Percentiles rank a stretch among this genome's conserved stretches.
Evolutionary conservation across 2,329 filamentous ascomycete genomes (phyloP).

Genomic region (Microdochium nivale): DNA sequence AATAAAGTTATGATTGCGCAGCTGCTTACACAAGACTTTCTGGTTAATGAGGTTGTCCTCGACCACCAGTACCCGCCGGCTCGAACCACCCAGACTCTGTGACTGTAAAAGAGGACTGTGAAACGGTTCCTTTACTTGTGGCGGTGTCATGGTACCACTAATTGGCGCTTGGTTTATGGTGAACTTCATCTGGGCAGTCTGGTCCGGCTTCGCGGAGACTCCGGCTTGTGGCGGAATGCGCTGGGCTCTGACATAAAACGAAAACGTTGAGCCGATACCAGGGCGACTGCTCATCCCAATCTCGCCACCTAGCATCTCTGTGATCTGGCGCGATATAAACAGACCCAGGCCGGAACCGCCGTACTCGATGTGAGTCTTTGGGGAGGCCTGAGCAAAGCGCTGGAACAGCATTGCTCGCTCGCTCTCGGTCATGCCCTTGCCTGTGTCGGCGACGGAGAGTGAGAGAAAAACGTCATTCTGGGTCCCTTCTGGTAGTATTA

Average conservation of each 20-base stretch:
- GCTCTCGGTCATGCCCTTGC: constrained; percentile 60
- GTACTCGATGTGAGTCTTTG: constrained; percentile 69
- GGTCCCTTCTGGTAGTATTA: constrained; percentile 1
- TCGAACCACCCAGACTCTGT: not conserved
- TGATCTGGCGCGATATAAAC: constrained; percentile 72
- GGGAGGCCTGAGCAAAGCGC: constrained; percentile 70
- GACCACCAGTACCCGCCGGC: constrained; percentile 36
- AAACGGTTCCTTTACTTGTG: constrained; percentile 11
- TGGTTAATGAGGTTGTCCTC: constrained; percentile 56
- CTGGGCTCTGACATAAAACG: constrained; percentile 60
- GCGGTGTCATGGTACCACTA: not conserved
- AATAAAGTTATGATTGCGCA: constrained; percentile 38
- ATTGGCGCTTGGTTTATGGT: constrained; percentile 15
- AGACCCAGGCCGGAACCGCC: constrained; percentile 71
- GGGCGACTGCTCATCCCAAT: constrained; percentile 65
- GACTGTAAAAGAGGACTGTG: not conserved
- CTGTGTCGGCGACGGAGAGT: constrained; percentile 70
- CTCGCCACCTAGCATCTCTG: constrained; percentile 70
- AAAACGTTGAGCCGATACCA: constrained; percentile 66
- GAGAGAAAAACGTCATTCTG: constrained; percentile 48
- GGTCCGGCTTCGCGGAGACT: constrained; percentile 6
- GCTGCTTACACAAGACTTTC: constrained; percentile 41
- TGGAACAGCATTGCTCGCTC: constrained; percentile 71
- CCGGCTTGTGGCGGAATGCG: constrained; percentile 4
- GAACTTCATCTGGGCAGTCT: constrained; percentile 3